Percentiles rank a stretch among this genome's conserved stretches.
phyloP scores from a whole-genome alignment of 768 basidiomycete genomes.

The Trametes villosa region DNA sequence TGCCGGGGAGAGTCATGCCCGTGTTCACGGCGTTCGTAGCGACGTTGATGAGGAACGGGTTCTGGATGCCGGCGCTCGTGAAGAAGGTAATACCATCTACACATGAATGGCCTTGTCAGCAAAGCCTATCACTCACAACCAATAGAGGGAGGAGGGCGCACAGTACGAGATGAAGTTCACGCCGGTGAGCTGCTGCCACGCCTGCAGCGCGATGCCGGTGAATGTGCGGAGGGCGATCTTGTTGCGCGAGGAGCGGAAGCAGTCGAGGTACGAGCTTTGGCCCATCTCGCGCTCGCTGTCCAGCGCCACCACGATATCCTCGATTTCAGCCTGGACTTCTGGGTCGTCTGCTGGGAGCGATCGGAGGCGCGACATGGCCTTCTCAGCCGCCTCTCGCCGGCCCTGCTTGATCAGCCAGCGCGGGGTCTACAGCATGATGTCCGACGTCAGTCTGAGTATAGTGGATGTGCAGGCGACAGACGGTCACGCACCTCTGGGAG shows the following conservation, averaged over 20 bases:
- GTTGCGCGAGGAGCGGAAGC: constrained; percentile 47
- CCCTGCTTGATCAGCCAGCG: constrained; percentile 74
- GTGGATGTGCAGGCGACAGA: constrained; percentile 8
- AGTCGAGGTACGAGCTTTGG: constrained; percentile 13
- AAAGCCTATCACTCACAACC: not conserved
- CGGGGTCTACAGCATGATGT: constrained; percentile 46
- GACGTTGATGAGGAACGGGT: constrained; percentile 59
- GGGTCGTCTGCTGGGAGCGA: constrained; percentile 31
- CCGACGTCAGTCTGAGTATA: not conserved
- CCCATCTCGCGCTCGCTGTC: constrained; percentile 20
- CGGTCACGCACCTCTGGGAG: constrained; percentile 55
- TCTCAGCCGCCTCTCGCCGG: constrained; percentile 56
- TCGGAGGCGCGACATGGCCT: constrained; percentile 52
- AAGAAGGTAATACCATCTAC: constrained; percentile 50
- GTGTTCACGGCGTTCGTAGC: constrained; percentile 77
- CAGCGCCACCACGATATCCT: constrained; percentile 35
- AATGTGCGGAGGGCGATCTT: constrained; percentile 72
- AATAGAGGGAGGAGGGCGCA: not conserved
- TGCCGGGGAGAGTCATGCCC: constrained; percentile 74
- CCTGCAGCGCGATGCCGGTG: constrained; percentile 80
- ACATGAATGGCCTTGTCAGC: not conserved
- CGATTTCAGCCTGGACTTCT: constrained; percentile 37
- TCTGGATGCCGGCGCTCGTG: constrained; percentile 43
- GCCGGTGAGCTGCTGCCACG: constrained; percentile 77
- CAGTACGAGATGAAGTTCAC: constrained; percentile 69